Conservation (phyloP, 2,329 filamentous ascomycete genomes). For the Xylariaceae sp. region DNA sequence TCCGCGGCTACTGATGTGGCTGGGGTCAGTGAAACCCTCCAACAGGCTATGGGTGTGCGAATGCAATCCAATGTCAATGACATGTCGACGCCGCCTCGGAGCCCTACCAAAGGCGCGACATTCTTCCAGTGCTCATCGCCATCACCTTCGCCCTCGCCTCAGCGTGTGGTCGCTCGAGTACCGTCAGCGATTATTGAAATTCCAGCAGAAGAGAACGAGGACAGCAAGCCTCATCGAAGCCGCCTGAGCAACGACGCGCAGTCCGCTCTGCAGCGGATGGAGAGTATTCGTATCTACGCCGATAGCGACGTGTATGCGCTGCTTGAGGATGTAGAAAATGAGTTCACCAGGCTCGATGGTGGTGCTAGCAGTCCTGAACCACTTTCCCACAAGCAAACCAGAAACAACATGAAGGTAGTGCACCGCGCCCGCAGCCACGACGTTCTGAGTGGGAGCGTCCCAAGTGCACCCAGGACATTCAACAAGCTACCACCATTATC, state of each 20-base stretch:
- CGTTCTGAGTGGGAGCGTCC: conserved; percentile 49
- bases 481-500: conserved; percentile 40
- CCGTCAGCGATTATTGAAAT: conserved; percentile 63
- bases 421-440: conserved; percentile 60
- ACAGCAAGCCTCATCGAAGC: conserved; percentile 32
- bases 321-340: conserved; percentile 69
- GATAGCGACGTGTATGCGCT: conserved; percentile 71
- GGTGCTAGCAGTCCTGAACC: conserved; percentile 27
- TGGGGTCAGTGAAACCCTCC: conserved; percentile 48
- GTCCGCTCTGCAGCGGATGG: conserved; percentile 46
- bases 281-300: conserved; percentile 73
- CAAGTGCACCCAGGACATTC: conserved; percentile 21
- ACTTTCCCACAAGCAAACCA: conserved; percentile 32
- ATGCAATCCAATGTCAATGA: conserved; percentile 46
- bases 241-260: conserved; percentile 35
- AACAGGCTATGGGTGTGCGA: conserved; percentile 49
- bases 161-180: conserved; percentile 58
- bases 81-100: conserved; percentile 64
- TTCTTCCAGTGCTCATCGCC: conserved; percentile 39
- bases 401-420: conserved; percentile 48
- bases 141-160: conserved; percentile 54
- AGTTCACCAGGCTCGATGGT: conserved; percentile 57
- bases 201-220: conserved; percentile 55
- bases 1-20: conserved; percentile 41
- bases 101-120: conserved; percentile 56